phyloP scores from a whole-genome alignment of 441 rosid species.

The Euphorbia schlechtendalii region DNA sequence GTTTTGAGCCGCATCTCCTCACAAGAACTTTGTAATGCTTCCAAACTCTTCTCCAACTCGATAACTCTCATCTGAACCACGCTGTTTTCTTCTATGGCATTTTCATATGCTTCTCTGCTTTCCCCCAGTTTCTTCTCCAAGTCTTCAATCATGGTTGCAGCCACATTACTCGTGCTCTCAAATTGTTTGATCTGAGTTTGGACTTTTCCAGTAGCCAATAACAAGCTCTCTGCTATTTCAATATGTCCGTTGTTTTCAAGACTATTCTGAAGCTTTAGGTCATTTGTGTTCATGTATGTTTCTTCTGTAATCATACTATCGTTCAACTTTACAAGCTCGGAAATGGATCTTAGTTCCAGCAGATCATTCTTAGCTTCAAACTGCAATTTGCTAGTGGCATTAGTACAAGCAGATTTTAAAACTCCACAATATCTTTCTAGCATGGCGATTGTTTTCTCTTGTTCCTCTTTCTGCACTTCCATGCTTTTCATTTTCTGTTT shows the following conservation, averaged over 20 bases:
- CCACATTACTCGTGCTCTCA: conserved; percentile 48
- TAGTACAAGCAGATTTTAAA: conserved; percentile 53
- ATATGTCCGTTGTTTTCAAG: conserved; percentile 29
- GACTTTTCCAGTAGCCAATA: conserved; percentile 39
- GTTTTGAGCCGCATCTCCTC: conserved; percentile 41
- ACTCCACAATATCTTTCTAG: conserved; percentile 43
- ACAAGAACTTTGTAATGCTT: conserved; percentile 42
- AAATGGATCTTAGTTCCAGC: conserved; percentile 33
- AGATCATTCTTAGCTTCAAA: conserved; percentile 45
- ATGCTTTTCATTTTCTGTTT: conserved; percentile 38
- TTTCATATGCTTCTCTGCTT: conserved; percentile 29
- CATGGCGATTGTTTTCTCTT: conserved; percentile 37
- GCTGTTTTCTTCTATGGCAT: conserved; percentile 48
- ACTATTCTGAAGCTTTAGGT: conserved; percentile 28
- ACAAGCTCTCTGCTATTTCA: conserved; percentile 40
- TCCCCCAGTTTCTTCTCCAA: conserved; percentile 55
- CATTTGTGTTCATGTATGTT: conserved; percentile 30
- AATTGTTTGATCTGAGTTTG: conserved; percentile 35
- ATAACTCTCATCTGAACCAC: conserved; percentile 42
- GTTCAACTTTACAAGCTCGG: conserved; percentile 41
- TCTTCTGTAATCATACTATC: conserved; percentile 24
- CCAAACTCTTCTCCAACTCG: conserved; percentile 50
- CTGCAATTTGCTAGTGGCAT: conserved; percentile 52
- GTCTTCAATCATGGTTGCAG: conserved; percentile 45
- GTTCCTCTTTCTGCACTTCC: conserved; percentile 46